These are phyloP conservation scores for Talaromyces trachyspermus DNA, from an alignment of 495 filamentous ascomycete genomes.

Conservation along the genomic window DNA sequence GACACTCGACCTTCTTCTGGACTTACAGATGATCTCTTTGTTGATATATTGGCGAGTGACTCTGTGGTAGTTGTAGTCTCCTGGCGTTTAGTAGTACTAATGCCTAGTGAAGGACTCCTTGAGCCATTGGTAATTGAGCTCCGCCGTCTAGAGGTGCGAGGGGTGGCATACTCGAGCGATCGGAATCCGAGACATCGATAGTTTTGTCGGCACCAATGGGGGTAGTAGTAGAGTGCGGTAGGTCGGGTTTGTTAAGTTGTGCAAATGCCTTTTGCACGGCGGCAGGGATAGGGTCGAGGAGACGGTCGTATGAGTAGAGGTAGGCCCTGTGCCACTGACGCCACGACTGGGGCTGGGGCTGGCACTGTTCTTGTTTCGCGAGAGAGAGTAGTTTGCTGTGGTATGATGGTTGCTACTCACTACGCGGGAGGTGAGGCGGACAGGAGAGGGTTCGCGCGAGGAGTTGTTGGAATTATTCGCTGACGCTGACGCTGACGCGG, in stretches of 20 bases:
- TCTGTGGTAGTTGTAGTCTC: slow-evolving; percentile 27
- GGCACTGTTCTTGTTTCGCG: slow-evolving; percentile 54
- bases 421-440: slow-evolving; percentile 29
- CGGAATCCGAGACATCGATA: slow-evolving; percentile 51
- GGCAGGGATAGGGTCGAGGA: slow-evolving; percentile 46
- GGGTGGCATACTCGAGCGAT: slow-evolving; percentile 51
- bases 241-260: slow-evolving; percentile 50
- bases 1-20: slow-evolving; percentile 19
- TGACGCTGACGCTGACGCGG: slow-evolving; percentile 31
- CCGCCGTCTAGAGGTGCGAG: slow-evolving; percentile 7
- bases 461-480: slow-evolving; percentile 37
- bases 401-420: slow-evolving; percentile 19
- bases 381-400: slow-evolving; percentile 42
- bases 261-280: slow-evolving; percentile 59
- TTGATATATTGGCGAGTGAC: slow-evolving; percentile 35
- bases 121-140: slow-evolving; percentile 23
- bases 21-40: slow-evolving; percentile 27
- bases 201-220: slow-evolving; percentile 46
- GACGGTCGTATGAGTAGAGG: slow-evolving; percentile 12
- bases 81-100: slow-evolving; percentile 21
- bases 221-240: slow-evolving; percentile 42
- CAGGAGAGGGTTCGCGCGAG: slow-evolving; percentile 45
- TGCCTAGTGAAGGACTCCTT: slow-evolving; percentile 32
- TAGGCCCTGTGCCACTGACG: slow-evolving; percentile 23
- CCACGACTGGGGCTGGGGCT: slow-evolving; percentile 61